Evolutionary conservation across 805 yeast genomes (phyloP).

Genomic region (Yarrowia hollandica): DNA sequence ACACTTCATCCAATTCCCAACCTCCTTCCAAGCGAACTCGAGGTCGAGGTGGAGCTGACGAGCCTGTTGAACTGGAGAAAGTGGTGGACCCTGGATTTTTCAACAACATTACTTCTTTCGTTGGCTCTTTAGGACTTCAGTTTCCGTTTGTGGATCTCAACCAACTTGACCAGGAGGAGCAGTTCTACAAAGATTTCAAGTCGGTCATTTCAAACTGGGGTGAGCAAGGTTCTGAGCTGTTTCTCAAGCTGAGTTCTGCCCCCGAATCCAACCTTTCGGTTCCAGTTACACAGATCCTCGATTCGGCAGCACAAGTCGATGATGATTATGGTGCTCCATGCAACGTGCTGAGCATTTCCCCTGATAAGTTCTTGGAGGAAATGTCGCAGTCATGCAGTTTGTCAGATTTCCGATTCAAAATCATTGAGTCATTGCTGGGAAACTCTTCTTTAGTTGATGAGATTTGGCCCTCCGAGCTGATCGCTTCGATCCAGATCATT

Average conservation of each 20-base stretch:
- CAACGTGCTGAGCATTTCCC: neutral
- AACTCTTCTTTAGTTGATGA: constrained; percentile 16
- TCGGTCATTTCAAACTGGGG: constrained; percentile 19
- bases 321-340: neutral
- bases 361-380: constrained; percentile 1
- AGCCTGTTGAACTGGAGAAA: neutral
- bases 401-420: constrained; percentile 19
- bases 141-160: neutral
- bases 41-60: constrained; percentile 6
- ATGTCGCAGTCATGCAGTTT: constrained; percentile 11
- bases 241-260: constrained; percentile 9
- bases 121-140: neutral
- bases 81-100: constrained; percentile 13
- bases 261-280: constrained; percentile 22
- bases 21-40: constrained; percentile 17
- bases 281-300: constrained; percentile 26
- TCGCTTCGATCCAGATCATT: neutral
- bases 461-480: constrained; percentile 21
- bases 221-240: constrained; percentile 22
- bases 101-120: constrained; percentile 1
- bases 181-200: constrained; percentile 16
- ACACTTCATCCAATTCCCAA: neutral
- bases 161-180: constrained; percentile 6
- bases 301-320: constrained; percentile 19
- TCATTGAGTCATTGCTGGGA: constrained; percentile 15